Base-by-base conservation (phyloP, 1,139 yeast genomes). In the Suhomyces ambrosiae region DNA sequence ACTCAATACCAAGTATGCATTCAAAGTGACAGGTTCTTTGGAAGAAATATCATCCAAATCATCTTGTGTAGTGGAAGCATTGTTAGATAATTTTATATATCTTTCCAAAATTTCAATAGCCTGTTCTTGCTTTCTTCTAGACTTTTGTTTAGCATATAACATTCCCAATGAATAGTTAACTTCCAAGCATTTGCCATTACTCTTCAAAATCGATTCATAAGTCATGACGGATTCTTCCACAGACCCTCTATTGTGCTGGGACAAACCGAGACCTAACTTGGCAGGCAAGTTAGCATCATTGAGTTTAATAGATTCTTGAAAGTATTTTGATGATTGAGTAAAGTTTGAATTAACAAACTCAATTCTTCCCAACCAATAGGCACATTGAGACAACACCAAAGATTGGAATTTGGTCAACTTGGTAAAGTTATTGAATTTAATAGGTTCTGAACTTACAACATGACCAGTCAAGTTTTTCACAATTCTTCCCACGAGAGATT, bases 321-420 rank as follows among this genome's bases (percentile, higher is more conserved):
- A 90, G 52, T 74, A 70, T 42, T 76, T 76, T 51, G 88, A 86
- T 0, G 97, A 84, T 45, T 76, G 76, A 9, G 79, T 76, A 50
- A 71, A 80, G 51, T 88, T 84, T 4, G 69, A 65, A 23, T 71
- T 60, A 15, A 71, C 71, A 52, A 83, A 89, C 38, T 78, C 71
- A 12, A 86, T 82, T 56, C 97, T 76, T 10, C 88, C 97, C 48
- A 82, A 71, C 96, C 97, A 89, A 48, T 86, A 85, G 21, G 83
- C 70, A 14, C 92, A 85, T 49, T 86, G 95, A n/a, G 95, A 82
- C 32, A 77, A 65, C 2, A 86, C 58, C 29, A 59, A 65, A 3
- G 62, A 48, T 32, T 65, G 61, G 44, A 53, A 67, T 23, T 54
- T 51, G 8, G 71, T 53, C 11, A 60, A 42, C 33, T 56, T 59